These are phyloP conservation scores for Ephemerocybe angulata DNA, from an alignment of 768 basidiomycete species.

Conservation along the genomic window DNA sequence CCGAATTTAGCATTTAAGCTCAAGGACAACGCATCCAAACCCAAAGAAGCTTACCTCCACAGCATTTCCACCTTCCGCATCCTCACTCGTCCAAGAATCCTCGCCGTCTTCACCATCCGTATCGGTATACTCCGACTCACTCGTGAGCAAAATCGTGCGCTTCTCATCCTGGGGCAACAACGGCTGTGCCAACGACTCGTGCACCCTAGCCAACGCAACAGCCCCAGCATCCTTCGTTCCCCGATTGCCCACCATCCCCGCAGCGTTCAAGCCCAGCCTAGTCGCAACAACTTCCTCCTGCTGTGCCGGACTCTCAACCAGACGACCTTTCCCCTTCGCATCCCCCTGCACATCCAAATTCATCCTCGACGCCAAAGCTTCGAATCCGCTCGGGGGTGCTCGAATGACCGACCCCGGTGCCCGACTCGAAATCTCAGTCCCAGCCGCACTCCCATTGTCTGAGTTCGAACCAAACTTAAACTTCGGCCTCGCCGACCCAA, in stretches of 20 bases:
- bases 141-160: slow-evolving; percentile 49
- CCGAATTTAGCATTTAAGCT: background rate
- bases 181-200: slow-evolving; percentile 25
- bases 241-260: background rate
- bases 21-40: background rate
- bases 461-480: slow-evolving; percentile 63
- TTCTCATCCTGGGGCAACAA: slow-evolving; percentile 30
- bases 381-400: background rate
- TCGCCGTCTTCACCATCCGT: slow-evolving; percentile 39
- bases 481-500: slow-evolving; percentile 13
- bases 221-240: slow-evolving; percentile 9
- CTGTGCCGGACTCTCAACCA: background rate
- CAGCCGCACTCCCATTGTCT: slow-evolving; percentile 43
- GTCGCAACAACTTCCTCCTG: slow-evolving; percentile 5
- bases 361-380: background rate
- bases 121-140: slow-evolving; percentile 52
- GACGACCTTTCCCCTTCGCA: slow-evolving; percentile 8
- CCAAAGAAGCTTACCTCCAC: slow-evolving; percentile 21
- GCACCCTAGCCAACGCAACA: slow-evolving; percentile 13
- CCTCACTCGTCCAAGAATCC: slow-evolving; percentile 64
- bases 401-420: slow-evolving; percentile 23
- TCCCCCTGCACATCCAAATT: slow-evolving; percentile 16
- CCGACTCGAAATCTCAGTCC: slow-evolving; percentile 17
- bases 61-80: slow-evolving; percentile 31
- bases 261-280: background rate